phyloP scores from a whole-genome alignment of 768 basidiomycete species.

The Suillus spraguei region DNA sequence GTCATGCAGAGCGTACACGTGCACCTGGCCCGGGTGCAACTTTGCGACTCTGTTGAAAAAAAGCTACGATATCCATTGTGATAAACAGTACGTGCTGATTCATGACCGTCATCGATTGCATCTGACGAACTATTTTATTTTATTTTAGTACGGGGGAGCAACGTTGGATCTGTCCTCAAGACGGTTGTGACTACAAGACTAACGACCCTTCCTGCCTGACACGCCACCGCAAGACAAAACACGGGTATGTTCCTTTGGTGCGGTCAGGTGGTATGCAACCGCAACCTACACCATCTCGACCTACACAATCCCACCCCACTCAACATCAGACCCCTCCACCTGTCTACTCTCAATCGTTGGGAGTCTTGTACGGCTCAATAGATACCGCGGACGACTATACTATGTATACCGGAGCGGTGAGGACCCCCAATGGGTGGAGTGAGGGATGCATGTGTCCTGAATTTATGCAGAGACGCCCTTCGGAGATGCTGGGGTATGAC shows the following conservation, averaged over 20 bases:
- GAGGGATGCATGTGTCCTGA: conserved; percentile 4
- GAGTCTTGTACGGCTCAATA: not conserved
- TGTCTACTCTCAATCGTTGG: not conserved
- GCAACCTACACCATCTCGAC: no score
- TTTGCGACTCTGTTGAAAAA: conserved; percentile 22
- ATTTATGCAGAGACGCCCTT: not conserved
- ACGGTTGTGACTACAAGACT: no score
- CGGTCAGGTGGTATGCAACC: no score
- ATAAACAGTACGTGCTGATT: conserved; percentile 19
- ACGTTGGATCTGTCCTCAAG: no score
- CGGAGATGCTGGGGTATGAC: not conserved
- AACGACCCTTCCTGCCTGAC: no score
- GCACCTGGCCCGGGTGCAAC: conserved; percentile 15
- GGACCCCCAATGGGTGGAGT: not conserved
- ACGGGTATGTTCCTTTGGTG: no score
- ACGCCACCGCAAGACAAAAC: no score
- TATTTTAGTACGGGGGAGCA: conserved; percentile 16
- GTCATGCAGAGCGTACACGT: conserved; percentile 20
- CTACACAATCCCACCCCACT: no score
- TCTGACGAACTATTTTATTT: no score
- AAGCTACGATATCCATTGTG: conserved; percentile 23
- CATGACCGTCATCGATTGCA: not conserved
- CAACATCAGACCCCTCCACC: no score
- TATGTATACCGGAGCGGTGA: not conserved
- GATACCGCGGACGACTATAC: not conserved